A percentile compares a stretch with the other conserved stretches of the same genome.
Evolutionary conservation across 2,329 filamentous ascomycete species (phyloP).

Genomic region (Dryadomyces quercivorus): DNA sequence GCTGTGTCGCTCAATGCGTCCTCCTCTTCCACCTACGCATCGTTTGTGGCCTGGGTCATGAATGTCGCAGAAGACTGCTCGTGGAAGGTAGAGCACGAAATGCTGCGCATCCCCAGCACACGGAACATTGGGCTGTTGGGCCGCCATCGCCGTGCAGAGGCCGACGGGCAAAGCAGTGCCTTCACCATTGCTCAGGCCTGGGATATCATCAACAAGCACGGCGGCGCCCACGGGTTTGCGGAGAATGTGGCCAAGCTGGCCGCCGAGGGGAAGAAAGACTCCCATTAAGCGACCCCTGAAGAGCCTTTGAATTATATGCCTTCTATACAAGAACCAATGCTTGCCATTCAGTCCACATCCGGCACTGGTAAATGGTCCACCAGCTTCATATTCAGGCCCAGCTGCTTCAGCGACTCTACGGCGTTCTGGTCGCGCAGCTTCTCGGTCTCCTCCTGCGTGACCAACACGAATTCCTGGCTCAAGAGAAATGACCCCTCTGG

Average conservation of each 20-base stretch:
- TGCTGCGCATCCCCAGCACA: slow-evolving; percentile 84
- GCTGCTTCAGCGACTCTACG: slow-evolving; percentile 49
- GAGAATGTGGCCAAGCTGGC: slow-evolving; percentile 28
- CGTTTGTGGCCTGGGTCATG: slow-evolving; percentile 67
- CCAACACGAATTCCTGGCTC: slow-evolving; percentile 66
- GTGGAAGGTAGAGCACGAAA: slow-evolving; percentile 68
- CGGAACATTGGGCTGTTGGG: slow-evolving; percentile 76
- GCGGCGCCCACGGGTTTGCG: slow-evolving; percentile 43
- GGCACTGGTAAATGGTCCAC: slow-evolving; percentile 67
- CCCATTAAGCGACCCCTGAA: not conserved
- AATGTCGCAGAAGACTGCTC: slow-evolving; percentile 59
- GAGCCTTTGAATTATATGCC: too few species aligned
- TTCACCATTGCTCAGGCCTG: slow-evolving; percentile 17
- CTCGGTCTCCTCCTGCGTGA: slow-evolving; percentile 56
- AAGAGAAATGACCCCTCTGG: slow-evolving; percentile 50
- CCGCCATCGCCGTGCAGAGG: slow-evolving; percentile 26
- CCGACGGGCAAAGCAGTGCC: slow-evolving; percentile 17
- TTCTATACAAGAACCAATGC: too few species aligned
- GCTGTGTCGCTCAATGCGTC: slow-evolving; percentile 38
- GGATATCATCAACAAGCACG: slow-evolving; percentile 35
- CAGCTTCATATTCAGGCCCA: slow-evolving; percentile 59
- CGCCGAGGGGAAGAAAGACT: not conserved
- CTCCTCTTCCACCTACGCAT: slow-evolving; percentile 63
- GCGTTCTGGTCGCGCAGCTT: slow-evolving; percentile 53
- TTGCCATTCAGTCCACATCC: slow-evolving; percentile 37